phyloP scores from a whole-genome alignment of 306 rosid species.

The Rosa chinensis region DNA sequence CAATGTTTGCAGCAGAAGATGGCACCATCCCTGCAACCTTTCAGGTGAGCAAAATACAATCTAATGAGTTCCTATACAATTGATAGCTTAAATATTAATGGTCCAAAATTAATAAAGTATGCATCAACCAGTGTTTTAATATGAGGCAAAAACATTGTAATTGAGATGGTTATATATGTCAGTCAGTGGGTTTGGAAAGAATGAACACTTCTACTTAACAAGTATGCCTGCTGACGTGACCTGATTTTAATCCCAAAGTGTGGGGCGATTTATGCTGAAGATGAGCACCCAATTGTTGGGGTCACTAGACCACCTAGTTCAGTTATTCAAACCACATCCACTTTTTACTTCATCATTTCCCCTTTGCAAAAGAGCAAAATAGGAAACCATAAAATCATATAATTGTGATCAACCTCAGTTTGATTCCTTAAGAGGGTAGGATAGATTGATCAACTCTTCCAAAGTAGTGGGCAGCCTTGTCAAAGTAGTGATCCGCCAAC shows the following conservation, averaged over 20 bases:
- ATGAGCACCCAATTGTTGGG: background rate
- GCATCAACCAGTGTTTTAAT: background rate
- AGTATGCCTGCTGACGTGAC: background rate
- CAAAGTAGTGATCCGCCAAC: background rate
- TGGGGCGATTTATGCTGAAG: background rate
- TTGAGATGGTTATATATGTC: background rate
- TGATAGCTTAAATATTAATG: background rate
- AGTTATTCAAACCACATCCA: background rate
- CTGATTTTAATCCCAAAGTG: background rate
- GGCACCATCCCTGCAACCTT: slow-evolving; percentile 95
- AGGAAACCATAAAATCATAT: background rate
- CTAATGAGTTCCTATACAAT: background rate
- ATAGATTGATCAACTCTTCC: background rate
- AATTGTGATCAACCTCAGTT: background rate
- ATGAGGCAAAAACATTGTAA: background rate
- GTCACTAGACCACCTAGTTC: background rate
- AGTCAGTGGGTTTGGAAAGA: background rate
- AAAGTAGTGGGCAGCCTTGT: background rate
- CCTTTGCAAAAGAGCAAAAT: background rate
- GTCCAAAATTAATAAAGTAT: background rate
- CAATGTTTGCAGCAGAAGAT: slow-evolving; percentile 90
- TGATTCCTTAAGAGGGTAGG: background rate
- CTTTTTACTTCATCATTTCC: background rate
- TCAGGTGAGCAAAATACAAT: slow-evolving; percentile 54
- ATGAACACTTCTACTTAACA: background rate